Conservation (phyloP, 306 rosid species). For the Corylus heterophylla region DNA sequence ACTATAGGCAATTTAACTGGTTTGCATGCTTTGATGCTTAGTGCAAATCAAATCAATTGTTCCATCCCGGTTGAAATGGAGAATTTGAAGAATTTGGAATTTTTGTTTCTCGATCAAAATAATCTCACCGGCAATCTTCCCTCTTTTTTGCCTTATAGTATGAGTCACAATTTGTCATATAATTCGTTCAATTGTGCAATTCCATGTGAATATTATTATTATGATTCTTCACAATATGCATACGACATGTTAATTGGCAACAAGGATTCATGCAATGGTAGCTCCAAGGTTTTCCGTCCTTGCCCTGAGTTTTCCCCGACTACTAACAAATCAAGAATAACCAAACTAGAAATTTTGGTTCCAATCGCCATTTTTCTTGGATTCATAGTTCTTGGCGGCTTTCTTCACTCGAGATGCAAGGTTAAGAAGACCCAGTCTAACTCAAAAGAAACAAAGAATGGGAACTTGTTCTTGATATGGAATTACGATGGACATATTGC, state of each 20-base stretch:
- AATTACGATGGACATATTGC: background rate
- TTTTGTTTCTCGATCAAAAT: too few relatives aligned
- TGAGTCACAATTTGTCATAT: background rate
- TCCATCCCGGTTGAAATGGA: background rate
- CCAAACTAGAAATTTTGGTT: background rate
- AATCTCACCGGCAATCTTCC: background rate
- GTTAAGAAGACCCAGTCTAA: background rate
- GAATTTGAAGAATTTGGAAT: background rate
- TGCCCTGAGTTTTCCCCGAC: background rate
- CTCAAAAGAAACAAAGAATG: background rate
- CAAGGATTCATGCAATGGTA: background rate
- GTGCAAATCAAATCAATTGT: background rate
- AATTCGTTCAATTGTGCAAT: background rate
- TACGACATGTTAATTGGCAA: background rate
- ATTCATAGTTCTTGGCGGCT: background rate
- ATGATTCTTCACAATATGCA: background rate
- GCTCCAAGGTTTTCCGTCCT: background rate
- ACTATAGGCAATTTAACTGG: background rate
- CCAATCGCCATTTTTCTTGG: background rate
- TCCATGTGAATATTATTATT: background rate
- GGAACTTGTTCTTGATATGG: background rate
- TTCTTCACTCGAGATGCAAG: background rate
- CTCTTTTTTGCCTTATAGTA: background rate
- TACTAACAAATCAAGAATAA: background rate
- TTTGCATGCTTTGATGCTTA: accelerated